Evolutionary conservation across 2,329 filamentous ascomycete genomes (phyloP).

Genomic region (Rhinocladiella mackenziei): DNA sequence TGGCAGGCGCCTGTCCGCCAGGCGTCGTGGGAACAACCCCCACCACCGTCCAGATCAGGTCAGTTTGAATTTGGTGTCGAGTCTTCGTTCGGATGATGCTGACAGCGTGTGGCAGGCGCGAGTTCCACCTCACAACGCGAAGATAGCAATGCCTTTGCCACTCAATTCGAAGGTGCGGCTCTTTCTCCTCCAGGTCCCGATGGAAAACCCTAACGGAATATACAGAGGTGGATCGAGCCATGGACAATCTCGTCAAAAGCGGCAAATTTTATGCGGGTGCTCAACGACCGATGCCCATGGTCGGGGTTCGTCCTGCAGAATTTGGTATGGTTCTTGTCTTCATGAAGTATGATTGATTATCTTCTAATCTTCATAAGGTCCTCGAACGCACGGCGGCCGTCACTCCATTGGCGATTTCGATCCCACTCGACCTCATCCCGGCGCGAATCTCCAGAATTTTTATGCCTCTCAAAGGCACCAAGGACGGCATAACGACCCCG

Average conservation of each 20-base stretch:
- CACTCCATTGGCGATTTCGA: slow-evolving; percentile 85
- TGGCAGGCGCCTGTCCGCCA: slow-evolving; percentile 62
- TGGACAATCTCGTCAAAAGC: slow-evolving; percentile 94
- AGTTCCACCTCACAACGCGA: slow-evolving; percentile 71
- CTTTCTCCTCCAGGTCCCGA: neutral
- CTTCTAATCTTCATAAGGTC: slow-evolving; percentile 57
- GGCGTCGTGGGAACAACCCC: slow-evolving; percentile 68
- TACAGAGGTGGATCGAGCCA: slow-evolving; percentile 88
- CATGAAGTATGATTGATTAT: neutral
- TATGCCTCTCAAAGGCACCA: slow-evolving; percentile 93
- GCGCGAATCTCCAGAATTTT: slow-evolving; percentile 83
- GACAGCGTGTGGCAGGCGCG: slow-evolving; percentile 55
- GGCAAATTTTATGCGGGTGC: slow-evolving; percentile 74
- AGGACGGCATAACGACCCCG: slow-evolving; percentile 81
- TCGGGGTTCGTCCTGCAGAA: too few relatives aligned
- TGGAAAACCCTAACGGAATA: slow-evolving; percentile 31
- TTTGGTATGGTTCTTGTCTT: slow-evolving; percentile 14
- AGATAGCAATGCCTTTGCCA: slow-evolving; percentile 72
- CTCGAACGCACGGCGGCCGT: slow-evolving; percentile 64
- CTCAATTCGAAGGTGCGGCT: slow-evolving; percentile 77
- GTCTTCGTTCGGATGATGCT: slow-evolving; percentile 12
- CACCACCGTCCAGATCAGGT: slow-evolving; percentile 69
- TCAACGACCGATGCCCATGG: slow-evolving; percentile 73
- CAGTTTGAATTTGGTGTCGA: slow-evolving; percentile 34
- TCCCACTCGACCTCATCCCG: slow-evolving; percentile 66